phyloP scores from a whole-genome alignment of 1,284 basidiomycete genomes.

The Irpex rosettiformis region DNA sequence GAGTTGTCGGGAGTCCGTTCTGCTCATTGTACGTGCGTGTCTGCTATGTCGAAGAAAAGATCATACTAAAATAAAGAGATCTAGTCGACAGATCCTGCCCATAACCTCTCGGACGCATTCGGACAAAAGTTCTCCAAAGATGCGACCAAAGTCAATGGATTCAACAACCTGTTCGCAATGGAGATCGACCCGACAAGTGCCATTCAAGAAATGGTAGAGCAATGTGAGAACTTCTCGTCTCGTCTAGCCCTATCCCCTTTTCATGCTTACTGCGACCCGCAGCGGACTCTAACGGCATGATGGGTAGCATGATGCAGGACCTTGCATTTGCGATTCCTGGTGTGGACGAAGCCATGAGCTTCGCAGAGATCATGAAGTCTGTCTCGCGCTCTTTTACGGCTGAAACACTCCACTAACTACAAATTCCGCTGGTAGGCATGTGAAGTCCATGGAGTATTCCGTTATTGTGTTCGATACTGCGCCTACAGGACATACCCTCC shows the following conservation, averaged over 20 bases:
- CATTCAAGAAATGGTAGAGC: slow-evolving; percentile 99
- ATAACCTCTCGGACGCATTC: slow-evolving; percentile 98
- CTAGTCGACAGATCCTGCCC: slow-evolving; percentile 97
- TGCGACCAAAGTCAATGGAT: slow-evolving; percentile 98
- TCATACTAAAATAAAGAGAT: not conserved
- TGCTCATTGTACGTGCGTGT: slow-evolving; percentile 75
- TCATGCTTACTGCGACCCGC: slow-evolving; percentile 6
- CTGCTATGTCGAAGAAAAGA: not conserved
- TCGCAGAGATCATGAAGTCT: slow-evolving; percentile 99
- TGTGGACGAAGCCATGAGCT: slow-evolving; percentile 99
- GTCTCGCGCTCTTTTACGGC: slow-evolving; percentile 24
- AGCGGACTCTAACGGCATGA: slow-evolving; percentile 92
- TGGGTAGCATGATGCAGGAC: slow-evolving; percentile 99
- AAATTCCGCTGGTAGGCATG: slow-evolving; percentile 60
- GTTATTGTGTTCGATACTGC: slow-evolving; percentile 99
- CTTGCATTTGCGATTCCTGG: slow-evolving; percentile 98
- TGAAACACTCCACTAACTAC: not conserved
- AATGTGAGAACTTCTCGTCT: slow-evolving; percentile 59
- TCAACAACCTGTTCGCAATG: slow-evolving; percentile 97
- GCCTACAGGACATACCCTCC: slow-evolving; percentile 96
- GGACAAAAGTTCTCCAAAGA: slow-evolving; percentile 99
- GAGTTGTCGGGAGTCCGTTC: slow-evolving; percentile 81
- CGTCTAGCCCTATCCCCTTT: slow-evolving; percentile 5
- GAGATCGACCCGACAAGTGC: slow-evolving; percentile 98
- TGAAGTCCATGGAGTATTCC: slow-evolving; percentile 99